Evolutionary conservation across 106 monocot species (phyloP).

Genomic region (Acorus calamus): DNA sequence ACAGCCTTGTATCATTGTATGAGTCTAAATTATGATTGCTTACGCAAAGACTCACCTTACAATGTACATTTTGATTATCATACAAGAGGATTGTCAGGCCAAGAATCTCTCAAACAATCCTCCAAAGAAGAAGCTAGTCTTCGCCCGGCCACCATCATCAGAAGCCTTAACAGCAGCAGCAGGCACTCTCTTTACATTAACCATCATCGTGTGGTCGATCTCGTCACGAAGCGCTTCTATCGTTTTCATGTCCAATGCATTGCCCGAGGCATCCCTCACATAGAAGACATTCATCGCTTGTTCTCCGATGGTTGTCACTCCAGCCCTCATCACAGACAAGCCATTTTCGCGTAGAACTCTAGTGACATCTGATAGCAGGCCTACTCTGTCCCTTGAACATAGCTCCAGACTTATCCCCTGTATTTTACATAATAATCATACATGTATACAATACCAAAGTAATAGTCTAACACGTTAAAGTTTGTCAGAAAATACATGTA

Average conservation of each 20-base stretch:
- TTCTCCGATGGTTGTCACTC: conserved; percentile 60
- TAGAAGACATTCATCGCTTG: conserved; percentile 79
- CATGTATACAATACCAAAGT: too few species aligned
- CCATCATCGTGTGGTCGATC: conserved; percentile 74
- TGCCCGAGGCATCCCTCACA: conserved; percentile 70
- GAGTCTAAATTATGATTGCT: too few species aligned
- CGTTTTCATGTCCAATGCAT: conserved; percentile 51
- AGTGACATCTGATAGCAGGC: conserved; percentile 86
- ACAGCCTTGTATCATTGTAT: too few species aligned
- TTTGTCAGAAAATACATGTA: too few species aligned
- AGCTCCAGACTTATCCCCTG: conserved; percentile 86
- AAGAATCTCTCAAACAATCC: conserved; percentile 50
- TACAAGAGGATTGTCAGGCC: conserved; percentile 6
- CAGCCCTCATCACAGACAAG: conserved; percentile 61
- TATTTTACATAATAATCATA: not conserved
- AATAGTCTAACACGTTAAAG: too few species aligned
- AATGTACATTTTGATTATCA: too few species aligned
- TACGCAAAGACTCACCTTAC: too few species aligned
- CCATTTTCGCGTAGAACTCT: conserved; percentile 81
- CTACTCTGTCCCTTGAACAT: conserved; percentile 75
- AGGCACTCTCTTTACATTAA: conserved; percentile 67
- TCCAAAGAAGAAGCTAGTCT: conserved; percentile 64
- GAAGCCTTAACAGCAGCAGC: conserved; percentile 14
- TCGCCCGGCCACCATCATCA: conserved; percentile 35
- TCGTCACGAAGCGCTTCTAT: conserved; percentile 60